A percentile compares a stretch with the other conserved stretches of the same genome.
Evolutionary conservation across 441 rosid species (phyloP).

Genomic region (Erysimum pusillum): DNA sequence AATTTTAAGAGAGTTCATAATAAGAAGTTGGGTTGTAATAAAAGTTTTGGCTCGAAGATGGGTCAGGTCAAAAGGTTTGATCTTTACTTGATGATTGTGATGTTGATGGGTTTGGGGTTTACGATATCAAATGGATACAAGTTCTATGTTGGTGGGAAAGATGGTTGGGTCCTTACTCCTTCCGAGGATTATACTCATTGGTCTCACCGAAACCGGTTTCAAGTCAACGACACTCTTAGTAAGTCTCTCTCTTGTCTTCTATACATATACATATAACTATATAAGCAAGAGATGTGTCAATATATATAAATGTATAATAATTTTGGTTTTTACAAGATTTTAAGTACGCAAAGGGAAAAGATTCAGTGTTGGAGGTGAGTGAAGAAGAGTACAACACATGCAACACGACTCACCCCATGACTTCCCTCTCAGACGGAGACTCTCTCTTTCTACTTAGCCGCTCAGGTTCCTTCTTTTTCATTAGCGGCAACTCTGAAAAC

Average conservation of each 20-base stretch:
- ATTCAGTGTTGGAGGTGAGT: conserved; percentile 72
- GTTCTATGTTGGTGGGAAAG: conserved; percentile 78
- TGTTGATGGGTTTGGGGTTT: conserved; percentile 40
- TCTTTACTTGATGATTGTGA: conserved; percentile 46
- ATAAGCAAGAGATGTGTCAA: not conserved
- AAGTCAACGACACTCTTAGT: conserved; percentile 84
- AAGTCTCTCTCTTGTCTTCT: conserved; percentile 23
- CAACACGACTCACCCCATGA: conserved; percentile 63
- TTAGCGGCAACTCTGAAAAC: conserved; percentile 61
- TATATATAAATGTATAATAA: not conserved
- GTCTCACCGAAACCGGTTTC: conserved; percentile 82
- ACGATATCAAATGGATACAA: conserved; percentile 51
- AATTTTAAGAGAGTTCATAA: not conserved
- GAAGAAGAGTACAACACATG: conserved; percentile 70
- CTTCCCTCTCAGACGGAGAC: conserved; percentile 65
- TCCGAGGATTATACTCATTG: conserved; percentile 74
- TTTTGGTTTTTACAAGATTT: conserved; percentile 59
- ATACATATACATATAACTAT: not conserved
- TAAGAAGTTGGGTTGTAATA: not conserved
- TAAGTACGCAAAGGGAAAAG: conserved; percentile 71
- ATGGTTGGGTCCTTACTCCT: conserved; percentile 82
- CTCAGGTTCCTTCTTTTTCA: conserved; percentile 84
- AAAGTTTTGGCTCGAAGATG: conserved; percentile 1
- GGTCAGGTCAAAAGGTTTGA: conserved; percentile 33
- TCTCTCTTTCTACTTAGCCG: conserved; percentile 61